Evolutionary conservation across 1,284 basidiomycete species (phyloP).

Genomic region (Sanghuangporus weigelae): DNA sequence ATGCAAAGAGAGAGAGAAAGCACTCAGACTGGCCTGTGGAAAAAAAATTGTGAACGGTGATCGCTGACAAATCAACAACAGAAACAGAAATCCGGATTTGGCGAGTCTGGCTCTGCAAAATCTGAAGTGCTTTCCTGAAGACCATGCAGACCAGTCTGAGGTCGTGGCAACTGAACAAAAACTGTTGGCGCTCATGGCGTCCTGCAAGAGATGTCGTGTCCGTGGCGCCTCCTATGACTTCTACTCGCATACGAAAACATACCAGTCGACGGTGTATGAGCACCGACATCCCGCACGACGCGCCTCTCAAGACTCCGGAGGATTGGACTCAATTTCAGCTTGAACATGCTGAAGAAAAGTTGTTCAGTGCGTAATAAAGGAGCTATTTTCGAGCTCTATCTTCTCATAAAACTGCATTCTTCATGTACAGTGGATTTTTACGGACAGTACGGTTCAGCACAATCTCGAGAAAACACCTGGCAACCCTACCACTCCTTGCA

Average conservation of each 20-base stretch:
- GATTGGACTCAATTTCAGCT: slow-evolving; percentile 64
- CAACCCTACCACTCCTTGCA: slow-evolving; percentile 71
- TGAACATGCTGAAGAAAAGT: slow-evolving; percentile 47
- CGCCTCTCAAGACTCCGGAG: slow-evolving; percentile 40
- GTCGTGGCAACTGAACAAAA: slow-evolving; percentile 29
- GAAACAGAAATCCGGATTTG: neutral
- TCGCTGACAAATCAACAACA: slow-evolving; percentile 18
- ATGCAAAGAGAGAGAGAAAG: slow-evolving; percentile 19
- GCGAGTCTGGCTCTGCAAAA: too few relatives aligned
- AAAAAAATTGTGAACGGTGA: slow-evolving; percentile 33
- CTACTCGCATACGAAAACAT: neutral
- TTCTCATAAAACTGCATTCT: slow-evolving; percentile 17
- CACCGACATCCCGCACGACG: slow-evolving; percentile 18
- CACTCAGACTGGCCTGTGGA: neutral
- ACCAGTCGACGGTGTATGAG: slow-evolving; percentile 1
- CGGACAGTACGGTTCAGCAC: slow-evolving; percentile 71
- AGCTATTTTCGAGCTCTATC: slow-evolving; percentile 9
- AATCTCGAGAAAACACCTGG: slow-evolving; percentile 65
- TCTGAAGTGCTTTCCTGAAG: slow-evolving; percentile 21
- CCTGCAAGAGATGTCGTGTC: slow-evolving; percentile 12
- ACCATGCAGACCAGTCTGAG: slow-evolving; percentile 15
- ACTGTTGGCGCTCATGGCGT: slow-evolving; percentile 39
- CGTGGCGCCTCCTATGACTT: neutral
- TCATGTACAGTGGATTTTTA: slow-evolving; percentile 54
- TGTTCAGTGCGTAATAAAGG: slow-evolving; percentile 42